phyloP scores from a whole-genome alignment of 148 eudicot species.

The Fallopia convolvulus region DNA sequence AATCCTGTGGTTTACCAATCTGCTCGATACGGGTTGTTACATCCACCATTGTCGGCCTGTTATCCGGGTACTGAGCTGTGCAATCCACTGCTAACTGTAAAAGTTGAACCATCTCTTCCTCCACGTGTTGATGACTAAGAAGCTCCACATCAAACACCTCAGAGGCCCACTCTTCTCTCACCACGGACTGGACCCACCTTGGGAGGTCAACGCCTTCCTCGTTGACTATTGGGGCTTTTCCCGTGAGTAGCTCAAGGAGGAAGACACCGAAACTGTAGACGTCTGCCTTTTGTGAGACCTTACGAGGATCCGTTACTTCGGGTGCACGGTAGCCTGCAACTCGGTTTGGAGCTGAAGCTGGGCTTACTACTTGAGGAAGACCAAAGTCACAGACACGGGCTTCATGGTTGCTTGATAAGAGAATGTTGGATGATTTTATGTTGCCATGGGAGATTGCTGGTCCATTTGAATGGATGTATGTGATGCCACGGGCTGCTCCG shows the following conservation, averaged over 20 bases:
- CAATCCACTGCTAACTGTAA: conserved; percentile 82
- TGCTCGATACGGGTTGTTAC: conserved; percentile 47
- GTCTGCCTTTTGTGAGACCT: conserved; percentile 80
- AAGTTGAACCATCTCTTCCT: conserved; percentile 87
- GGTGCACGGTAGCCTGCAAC: conserved; percentile 88
- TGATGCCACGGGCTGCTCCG: conserved; percentile 75
- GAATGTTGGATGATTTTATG: conserved; percentile 86
- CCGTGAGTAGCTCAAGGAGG: conserved; percentile 75
- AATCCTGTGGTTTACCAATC: conserved; percentile 25
- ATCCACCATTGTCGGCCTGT: conserved; percentile 63
- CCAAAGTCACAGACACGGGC: conserved; percentile 90
- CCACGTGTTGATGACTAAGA: conserved; percentile 65
- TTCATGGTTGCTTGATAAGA: conserved; percentile 59
- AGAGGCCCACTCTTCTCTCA: conserved; percentile 76
- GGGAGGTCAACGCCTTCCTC: conserved; percentile 97
- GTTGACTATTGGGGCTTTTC: conserved; percentile 67
- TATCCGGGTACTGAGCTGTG: conserved; percentile 76
- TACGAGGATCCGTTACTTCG: conserved; percentile 72
- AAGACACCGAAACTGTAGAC: conserved; percentile 86
- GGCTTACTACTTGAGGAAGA: conserved; percentile 68
- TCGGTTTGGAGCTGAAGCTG: conserved; percentile 57
- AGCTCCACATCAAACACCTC: conserved; percentile 87
- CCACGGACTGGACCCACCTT: conserved; percentile 94
- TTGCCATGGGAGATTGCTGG: conserved; percentile 74
- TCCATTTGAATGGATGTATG: conserved; percentile 70